Evolutionary conservation across 352 stramenopile species (phyloP), one percentile per base, ranked within the genome.

Genomic region (Hyphochytrium catenoides): DNA sequence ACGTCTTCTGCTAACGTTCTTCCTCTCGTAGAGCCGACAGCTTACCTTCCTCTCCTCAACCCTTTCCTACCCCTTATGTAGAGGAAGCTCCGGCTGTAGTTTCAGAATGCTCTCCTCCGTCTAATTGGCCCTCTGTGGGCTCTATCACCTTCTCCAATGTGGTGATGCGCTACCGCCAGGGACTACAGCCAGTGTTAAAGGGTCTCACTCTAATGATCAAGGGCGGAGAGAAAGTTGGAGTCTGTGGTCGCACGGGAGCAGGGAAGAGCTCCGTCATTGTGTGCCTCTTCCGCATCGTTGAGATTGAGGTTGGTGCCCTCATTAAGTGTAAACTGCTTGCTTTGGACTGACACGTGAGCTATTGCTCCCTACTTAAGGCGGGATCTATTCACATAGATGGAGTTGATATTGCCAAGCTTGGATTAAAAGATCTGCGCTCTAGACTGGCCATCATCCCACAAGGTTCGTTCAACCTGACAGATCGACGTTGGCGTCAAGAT

Each of bases 131-230:
- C 34, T 27, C 16, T n/a, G 8, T 33, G 0, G 73, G 73, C 18
- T 42, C 52, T 4, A 57, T 88, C n/a, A 55, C 57, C 9, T 79
- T 85, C 34, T 43, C 58, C 2, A 61, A 82, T 16, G 55, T 82
- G 1, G 46, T 52, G 15, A 39, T 84, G 20, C 56, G 53, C 17
- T 83, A 82, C 16, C 39, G 51, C 24, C 17, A 49, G 46, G 43
- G 54, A 17, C 24, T 72, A 27, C 7, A 40, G 47, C n/a, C 44
- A 2, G 51, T 57, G 17, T 33, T 61, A 3, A 21, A 35, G 4
- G 26, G 49, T 19, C 49, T 83, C 2, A 63, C 56, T 1, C 68
- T 86, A 29, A 55, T 46, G n/a, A 57, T 87, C 4, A 31, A 51
- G 2, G 51, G 57, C 0, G 60, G 71, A 8, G 61, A 77, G 37